A percentile compares a stretch with the other conserved stretches of the same genome.
Conservation (phyloP, 2,329 filamentous ascomycete genomes). For the Raffaelea arxii region DNA sequence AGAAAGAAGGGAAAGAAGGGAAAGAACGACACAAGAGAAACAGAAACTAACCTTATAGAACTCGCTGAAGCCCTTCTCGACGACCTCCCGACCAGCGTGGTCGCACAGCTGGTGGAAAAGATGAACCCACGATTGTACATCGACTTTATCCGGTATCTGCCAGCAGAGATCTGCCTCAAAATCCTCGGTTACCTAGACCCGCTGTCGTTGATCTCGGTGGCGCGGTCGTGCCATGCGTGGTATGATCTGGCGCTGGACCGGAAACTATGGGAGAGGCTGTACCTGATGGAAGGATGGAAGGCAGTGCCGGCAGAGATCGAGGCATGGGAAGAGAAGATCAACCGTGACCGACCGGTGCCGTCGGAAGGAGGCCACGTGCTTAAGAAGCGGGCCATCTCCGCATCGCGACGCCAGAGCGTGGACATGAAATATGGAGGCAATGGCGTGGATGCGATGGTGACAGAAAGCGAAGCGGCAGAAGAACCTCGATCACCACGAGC, state of each 20-base stretch:
- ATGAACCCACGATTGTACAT: constrained; percentile 81
- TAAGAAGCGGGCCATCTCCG: constrained; percentile 44
- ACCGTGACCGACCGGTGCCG: constrained; percentile 33
- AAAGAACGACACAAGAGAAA: too few species aligned
- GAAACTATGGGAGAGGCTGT: constrained; percentile 77
- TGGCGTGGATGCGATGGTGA: neutral
- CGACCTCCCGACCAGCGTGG: constrained; percentile 67
- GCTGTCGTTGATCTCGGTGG: constrained; percentile 67
- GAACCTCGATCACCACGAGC: too few species aligned
- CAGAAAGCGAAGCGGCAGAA: neutral
- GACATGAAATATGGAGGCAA: constrained; percentile 23
- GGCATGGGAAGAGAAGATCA: constrained; percentile 53
- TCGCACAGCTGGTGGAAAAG: constrained; percentile 71
- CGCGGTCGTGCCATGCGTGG: constrained; percentile 73
- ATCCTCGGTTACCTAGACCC: constrained; percentile 82
- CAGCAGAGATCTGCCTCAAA: constrained; percentile 82
- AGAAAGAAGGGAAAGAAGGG: too few species aligned
- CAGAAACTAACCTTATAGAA: too few species aligned
- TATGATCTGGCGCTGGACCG: constrained; percentile 71
- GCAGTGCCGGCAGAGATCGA: constrained; percentile 56
- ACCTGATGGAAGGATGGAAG: constrained; percentile 79
- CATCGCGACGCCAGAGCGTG: constrained; percentile 24
- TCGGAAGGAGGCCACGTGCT: constrained; percentile 39
- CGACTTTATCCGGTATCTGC: constrained; percentile 78
- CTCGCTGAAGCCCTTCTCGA: constrained; percentile 71